phyloP scores from a whole-genome alignment of 495 filamentous ascomycete species.

The Aspergillus biplanus region DNA sequence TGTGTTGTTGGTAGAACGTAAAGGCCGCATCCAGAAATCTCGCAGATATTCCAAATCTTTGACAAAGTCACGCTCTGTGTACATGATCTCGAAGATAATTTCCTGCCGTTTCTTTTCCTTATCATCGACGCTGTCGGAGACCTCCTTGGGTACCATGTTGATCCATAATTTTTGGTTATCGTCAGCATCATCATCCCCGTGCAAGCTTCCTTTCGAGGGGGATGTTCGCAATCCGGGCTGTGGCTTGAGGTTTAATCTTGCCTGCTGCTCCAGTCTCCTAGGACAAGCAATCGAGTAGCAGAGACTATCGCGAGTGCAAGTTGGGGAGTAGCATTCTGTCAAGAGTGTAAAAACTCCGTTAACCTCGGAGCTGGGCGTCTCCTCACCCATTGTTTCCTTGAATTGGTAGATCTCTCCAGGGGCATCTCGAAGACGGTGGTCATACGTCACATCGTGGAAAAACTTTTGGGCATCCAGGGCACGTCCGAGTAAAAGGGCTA shows the following conservation, averaged over 20 bases:
- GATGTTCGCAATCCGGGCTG: slow-evolving; percentile 84
- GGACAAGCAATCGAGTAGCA: slow-evolving; percentile 99
- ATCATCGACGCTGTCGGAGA: slow-evolving; percentile 86
- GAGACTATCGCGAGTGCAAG: slow-evolving; percentile 89
- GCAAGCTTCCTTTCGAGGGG: slow-evolving; percentile 78
- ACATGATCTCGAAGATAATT: slow-evolving; percentile 97
- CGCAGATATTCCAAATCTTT: slow-evolving; percentile 98
- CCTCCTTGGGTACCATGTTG: slow-evolving; percentile 93
- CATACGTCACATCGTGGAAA: slow-evolving; percentile 99
- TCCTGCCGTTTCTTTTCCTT: slow-evolving; percentile 97
- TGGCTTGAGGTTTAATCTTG: slow-evolving; percentile 86
- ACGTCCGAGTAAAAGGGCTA: slow-evolving; percentile 90
- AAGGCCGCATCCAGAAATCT: slow-evolving; percentile 97
- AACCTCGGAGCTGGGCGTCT: slow-evolving; percentile 75
- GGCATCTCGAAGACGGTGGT: slow-evolving; percentile 91
- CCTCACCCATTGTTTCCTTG: slow-evolving; percentile 88
- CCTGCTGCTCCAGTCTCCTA: slow-evolving; percentile 90
- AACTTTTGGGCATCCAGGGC: slow-evolving; percentile 98
- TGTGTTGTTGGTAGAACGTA: slow-evolving; percentile 67
- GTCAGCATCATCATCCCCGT: slow-evolving; percentile 74
- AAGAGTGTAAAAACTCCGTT: slow-evolving; percentile 96
- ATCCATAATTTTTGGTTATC: slow-evolving; percentile 99
- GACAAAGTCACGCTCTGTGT: slow-evolving; percentile 98
- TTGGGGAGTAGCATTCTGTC: slow-evolving; percentile 97
- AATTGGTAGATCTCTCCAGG: slow-evolving; percentile 94